Evolutionary conservation across 2,329 filamentous ascomycete genomes (phyloP), one percentile per base, ranked within the genome.

Genomic region (Scopulariopsis brevicaulis): DNA sequence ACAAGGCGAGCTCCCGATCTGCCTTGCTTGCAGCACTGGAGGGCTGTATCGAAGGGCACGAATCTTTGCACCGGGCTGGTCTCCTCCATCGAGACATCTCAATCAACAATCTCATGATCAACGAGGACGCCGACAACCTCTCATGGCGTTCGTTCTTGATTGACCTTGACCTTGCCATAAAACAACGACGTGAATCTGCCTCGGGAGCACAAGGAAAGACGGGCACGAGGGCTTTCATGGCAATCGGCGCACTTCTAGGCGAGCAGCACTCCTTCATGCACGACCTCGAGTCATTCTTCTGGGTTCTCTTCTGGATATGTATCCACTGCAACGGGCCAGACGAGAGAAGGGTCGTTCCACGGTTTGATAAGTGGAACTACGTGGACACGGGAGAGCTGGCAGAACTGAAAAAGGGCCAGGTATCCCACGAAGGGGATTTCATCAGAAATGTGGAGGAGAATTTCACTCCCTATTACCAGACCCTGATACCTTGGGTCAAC

Each of bases 271-370:
- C 67, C 1, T 75, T 74, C 35, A 76, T 76, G 66, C 69, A 78
- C 61, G 69, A 77, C 59, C 67, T 75, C 14, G 71, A 77, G 61
- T 78, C 71, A 5, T 76, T 77, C 60, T 77, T 75, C 62, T 77
- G 66, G 73, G 61, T 61, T 0, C 62, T 77, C 0, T 74, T 78
- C 60, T 78, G 69, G 74, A 73, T 76, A 62, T 75, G 70, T 59
- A 69, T 75, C 57, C 69, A 77, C 62, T 74, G 70, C 58, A 58
- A 70, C 18, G 67, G n/a, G n/a, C n/a, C 66, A 15, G 8, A 15
- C 6, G 43, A 18, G 8, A 48, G 18, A 48, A 18, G 18, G 6
- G n/a, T 18, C 14, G 43, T 8, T 8, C 14, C n/a, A 24, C n/a
- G n/a, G 43, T 48, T 48, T 48, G 43, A 48, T 18, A 48, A n/a